A percentile compares a stretch with the other conserved stretches of the same genome.
Evolutionary conservation across 371 early-diverging fungal species (phyloP).

Genomic region (Syncephalastrum racemosum): DNA sequence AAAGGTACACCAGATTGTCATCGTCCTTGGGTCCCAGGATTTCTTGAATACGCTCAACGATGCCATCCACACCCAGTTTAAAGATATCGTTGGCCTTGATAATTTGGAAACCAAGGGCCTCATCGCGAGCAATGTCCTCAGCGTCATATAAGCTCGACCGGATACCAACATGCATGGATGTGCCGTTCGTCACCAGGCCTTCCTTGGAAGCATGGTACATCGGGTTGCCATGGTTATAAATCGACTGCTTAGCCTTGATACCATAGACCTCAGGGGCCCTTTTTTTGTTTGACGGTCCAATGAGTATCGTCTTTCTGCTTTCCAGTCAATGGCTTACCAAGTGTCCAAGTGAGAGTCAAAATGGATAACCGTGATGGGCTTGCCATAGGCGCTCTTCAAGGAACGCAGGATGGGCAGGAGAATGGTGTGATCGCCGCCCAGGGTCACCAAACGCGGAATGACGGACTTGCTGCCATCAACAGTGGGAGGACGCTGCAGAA

Average conservation of each 20-base stretch:
- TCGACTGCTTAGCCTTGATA: conserved; percentile 33
- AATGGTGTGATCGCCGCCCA: conserved; percentile 52
- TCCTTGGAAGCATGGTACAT: conserved; percentile 53
- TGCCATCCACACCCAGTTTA: conserved; percentile 45
- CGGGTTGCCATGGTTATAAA: conserved; percentile 44
- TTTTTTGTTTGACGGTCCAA: too few species aligned
- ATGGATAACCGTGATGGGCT: conserved; percentile 48
- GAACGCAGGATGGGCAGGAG: conserved; percentile 43
- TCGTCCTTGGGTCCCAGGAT: conserved; percentile 31
- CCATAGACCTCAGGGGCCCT: conserved; percentile 42
- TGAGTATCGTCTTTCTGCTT: neutral
- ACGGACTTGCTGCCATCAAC: conserved; percentile 10
- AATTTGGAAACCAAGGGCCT: conserved; percentile 42
- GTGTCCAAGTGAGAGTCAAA: conserved; percentile 56
- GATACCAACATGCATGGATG: conserved; percentile 54
- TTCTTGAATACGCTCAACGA: conserved; percentile 41
- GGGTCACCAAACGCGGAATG: conserved; percentile 39
- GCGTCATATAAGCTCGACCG: conserved; percentile 41
- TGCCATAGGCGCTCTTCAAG: conserved; percentile 31
- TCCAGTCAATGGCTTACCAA: conserved; percentile 18
- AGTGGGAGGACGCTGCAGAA: conserved; percentile 34
- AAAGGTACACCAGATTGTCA: conserved; percentile 41
- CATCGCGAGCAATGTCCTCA: conserved; percentile 38
- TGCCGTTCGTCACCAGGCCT: conserved; percentile 47
- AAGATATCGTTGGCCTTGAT: conserved; percentile 53